Base-by-base conservation (phyloP, 306 rosid species). In the Pterocarpus santalinus region DNA sequence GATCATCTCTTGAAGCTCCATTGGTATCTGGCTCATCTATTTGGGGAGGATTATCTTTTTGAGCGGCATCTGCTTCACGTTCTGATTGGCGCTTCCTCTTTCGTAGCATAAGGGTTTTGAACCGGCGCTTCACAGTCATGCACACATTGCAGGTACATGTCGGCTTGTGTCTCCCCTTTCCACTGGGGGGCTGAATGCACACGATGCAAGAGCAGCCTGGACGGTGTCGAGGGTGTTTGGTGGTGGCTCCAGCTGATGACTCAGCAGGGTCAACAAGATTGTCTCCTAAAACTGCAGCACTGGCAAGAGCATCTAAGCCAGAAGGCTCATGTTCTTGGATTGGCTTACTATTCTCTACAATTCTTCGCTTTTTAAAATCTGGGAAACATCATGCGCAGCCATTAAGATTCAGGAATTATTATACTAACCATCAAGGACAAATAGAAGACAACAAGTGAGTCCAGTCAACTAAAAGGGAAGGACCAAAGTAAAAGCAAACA, bases 131-230 rank as follows among this genome's bases (percentile, higher is more conserved):
- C 72, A 95, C 98, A 0, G 97, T 93, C 87, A 88, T 67, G 90
- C 99, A 95, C 65, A 93, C 99, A 0, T 95, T 91, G 90, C 99
- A 93, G 57, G 94, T 89, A 77, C 99, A 96, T 6, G 94, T 86
- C 12, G 97, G 86, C 82, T 88, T 89, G 83, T 93, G 99, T 86
- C 87, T 93, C 15, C 98, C 98, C 85, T 93, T 96, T 64, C 99
- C 99, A 16, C 99, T 96, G 5, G 99, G 98, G 5, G 98, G 98
- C 83, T 96, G 99, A 75, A 89, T 93, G 86, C 99, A 96, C 70
- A 92, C 98, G 3, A 96, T 96, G 81, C 99, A 96, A 65, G 91
- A 86, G 89, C 99, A 96, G 41, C 99, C 99, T 0, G 94, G 91
- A 15, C 98, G 97, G 80, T 92, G 99, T 62, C 97, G 82, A 2